These are phyloP conservation scores for Leishmania amazonensis DNA, from an alignment of 208 protist genomes.

Conservation along the genomic window DNA sequence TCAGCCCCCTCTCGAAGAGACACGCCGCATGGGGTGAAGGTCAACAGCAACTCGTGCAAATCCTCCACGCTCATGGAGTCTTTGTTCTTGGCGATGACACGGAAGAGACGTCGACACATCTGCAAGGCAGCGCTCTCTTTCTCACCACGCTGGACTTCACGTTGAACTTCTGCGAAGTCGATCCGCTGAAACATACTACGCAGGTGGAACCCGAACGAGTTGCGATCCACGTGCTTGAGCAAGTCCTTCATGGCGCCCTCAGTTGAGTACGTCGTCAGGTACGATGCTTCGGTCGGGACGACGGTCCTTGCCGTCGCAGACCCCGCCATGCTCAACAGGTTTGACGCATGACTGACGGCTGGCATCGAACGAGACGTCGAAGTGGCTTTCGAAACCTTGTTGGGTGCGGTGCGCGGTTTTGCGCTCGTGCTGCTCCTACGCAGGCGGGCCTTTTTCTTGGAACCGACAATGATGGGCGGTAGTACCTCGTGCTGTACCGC, in stretches of 20 bases:
- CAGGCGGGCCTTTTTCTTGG: neutral
- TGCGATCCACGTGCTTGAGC: constrained; percentile 24
- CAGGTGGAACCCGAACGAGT: constrained; percentile 25
- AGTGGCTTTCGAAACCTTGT: no score
- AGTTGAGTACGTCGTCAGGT: neutral
- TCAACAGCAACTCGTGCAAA: constrained; percentile 59
- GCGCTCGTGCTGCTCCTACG: neutral
- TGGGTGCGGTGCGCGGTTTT: neutral
- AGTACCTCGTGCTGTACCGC: constrained; percentile 2
- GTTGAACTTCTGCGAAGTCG: constrained; percentile 19
- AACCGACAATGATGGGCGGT: neutral
- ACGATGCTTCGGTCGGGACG: neutral
- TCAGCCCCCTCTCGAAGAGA: constrained; percentile 56
- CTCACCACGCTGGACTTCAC: constrained; percentile 9
- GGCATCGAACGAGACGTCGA: neutral
- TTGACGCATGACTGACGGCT: neutral
- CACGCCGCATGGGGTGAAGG: constrained; percentile 65
- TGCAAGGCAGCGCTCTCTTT: constrained; percentile 14
- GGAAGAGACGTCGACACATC: constrained; percentile 44
- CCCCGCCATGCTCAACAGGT: neutral
- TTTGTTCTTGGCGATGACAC: constrained; percentile 44
- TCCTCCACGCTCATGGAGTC: constrained; percentile 46
- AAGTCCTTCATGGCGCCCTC: constrained; percentile 12
- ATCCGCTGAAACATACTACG: constrained; percentile 14
- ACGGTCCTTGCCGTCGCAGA: neutral